Conservation (phyloP, 306 rosid species). For the Morella rubra region DNA sequence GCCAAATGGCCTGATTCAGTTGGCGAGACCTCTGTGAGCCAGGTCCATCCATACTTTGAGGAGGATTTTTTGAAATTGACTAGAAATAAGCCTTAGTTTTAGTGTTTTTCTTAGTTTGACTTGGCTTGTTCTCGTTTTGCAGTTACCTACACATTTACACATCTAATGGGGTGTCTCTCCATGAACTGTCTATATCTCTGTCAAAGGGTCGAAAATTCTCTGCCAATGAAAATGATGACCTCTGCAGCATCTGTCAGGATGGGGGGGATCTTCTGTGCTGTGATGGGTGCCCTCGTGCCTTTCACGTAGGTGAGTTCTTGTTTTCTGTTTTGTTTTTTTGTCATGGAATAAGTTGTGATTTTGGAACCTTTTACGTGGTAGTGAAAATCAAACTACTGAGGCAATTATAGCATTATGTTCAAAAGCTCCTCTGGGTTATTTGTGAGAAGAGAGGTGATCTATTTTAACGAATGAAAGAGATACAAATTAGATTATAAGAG, state of each 20-base stretch:
- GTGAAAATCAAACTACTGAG: neutral
- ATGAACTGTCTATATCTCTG: conserved; percentile 73
- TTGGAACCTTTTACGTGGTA: neutral
- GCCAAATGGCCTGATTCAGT: conserved; percentile 11
- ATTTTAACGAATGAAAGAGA: neutral
- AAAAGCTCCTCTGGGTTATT: neutral
- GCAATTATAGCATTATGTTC: neutral
- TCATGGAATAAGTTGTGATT: neutral
- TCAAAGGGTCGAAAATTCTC: conserved; percentile 60
- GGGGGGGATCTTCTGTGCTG: conserved; percentile 91
- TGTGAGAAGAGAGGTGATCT: neutral
- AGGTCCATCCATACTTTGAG: conserved; percentile 3
- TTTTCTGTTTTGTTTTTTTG: neutral
- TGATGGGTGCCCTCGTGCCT: conserved; percentile 92
- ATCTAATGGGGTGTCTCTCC: conserved; percentile 89
- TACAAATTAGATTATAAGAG: neutral
- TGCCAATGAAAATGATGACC: conserved; percentile 66
- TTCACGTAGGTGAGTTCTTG: conserved; percentile 61
- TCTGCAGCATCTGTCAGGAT: conserved; percentile 73
- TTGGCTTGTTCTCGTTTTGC: conserved; percentile 33
- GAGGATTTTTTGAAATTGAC: conserved; percentile 10
- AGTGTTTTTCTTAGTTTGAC: conserved; percentile 10
- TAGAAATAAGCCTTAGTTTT: neutral
- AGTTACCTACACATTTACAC: conserved; percentile 89
- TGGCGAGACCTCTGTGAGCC: neutral